These are phyloP conservation scores for Aureobasidium vineae DNA, from an alignment of 2,329 filamentous ascomycete genomes.

Conservation along the genomic window DNA sequence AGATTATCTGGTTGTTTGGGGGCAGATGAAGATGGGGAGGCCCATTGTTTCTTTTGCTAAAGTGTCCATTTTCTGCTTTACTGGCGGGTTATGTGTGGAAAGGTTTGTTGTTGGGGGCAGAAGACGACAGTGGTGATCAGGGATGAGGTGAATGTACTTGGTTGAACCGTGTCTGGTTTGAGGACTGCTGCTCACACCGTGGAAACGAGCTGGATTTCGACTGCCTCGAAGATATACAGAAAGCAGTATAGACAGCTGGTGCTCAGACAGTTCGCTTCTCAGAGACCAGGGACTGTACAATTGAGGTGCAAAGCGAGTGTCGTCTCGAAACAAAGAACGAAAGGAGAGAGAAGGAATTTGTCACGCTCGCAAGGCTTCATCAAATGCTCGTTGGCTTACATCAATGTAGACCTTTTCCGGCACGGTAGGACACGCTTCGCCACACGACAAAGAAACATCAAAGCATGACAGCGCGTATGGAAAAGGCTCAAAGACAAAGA, in stretches of 20 bases:
- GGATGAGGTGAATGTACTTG: too few relatives aligned
- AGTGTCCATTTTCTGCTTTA: background rate
- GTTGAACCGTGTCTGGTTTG: too few relatives aligned
- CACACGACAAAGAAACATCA: background rate
- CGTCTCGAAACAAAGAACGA: background rate
- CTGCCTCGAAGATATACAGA: too few relatives aligned
- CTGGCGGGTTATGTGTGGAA: background rate
- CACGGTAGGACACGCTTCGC: background rate
- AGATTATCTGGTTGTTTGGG: background rate
- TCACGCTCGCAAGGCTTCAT: background rate
- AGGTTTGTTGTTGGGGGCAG: background rate
- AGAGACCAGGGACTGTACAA: background rate
- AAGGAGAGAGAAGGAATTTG: background rate
- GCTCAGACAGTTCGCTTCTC: background rate
- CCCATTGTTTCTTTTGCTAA: conserved; percentile 21
- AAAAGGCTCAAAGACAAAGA: background rate
- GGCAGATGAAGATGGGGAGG: conserved; percentile 17
- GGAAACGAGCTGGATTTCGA: too few relatives aligned
- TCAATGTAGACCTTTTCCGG: conserved; percentile 19
- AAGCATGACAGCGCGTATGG: too few relatives aligned
- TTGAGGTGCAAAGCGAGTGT: background rate
- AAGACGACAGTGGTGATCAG: too few relatives aligned
- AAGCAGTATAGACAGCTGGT: too few relatives aligned
- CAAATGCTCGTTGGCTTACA: background rate
- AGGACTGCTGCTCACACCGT: too few relatives aligned